phyloP scores from a whole-genome alignment of 164 flowering plant genomes.

The Taxillus chinensis region DNA sequence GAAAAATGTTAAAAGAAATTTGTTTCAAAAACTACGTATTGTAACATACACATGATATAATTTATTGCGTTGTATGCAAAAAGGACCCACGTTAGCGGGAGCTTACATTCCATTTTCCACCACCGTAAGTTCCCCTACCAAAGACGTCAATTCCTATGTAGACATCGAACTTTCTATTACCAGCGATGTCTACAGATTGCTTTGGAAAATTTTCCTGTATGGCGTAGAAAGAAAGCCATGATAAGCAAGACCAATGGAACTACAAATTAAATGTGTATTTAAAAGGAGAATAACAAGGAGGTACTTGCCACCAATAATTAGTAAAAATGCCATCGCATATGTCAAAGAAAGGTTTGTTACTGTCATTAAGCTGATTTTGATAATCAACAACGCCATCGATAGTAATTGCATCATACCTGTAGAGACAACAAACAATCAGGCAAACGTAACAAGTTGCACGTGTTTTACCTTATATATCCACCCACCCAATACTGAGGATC shows the following conservation, averaged over 20 bases:
- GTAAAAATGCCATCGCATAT: slow-evolving; percentile 82
- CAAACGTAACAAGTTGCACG: too few relatives aligned
- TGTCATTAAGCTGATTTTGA: slow-evolving; percentile 74
- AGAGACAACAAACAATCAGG: background rate
- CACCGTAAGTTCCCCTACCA: slow-evolving; percentile 76
- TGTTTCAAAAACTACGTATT: too few relatives aligned
- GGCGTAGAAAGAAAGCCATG: background rate
- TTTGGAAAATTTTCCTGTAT: slow-evolving; percentile 64
- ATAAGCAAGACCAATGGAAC: background rate
- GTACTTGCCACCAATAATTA: slow-evolving; percentile 84
- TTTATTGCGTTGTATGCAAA: too few relatives aligned
- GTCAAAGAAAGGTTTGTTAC: slow-evolving; percentile 89
- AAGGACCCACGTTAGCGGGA: too few relatives aligned
- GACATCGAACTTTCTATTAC: slow-evolving; percentile 74
- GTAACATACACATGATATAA: too few relatives aligned
- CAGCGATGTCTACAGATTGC: slow-evolving; percentile 64
- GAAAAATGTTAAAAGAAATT: too few relatives aligned
- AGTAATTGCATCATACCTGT: slow-evolving; percentile 85
- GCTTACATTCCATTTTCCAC: slow-evolving; percentile 81
- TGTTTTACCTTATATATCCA: too few relatives aligned
- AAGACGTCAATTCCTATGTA: slow-evolving; percentile 98
- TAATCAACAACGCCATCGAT: slow-evolving; percentile 48
- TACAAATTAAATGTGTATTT: background rate
- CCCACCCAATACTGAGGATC: too few relatives aligned
- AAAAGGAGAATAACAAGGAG: slow-evolving; percentile 2